Conservation (phyloP, 306 rosid genomes). For the Trifolium subterraneum region DNA sequence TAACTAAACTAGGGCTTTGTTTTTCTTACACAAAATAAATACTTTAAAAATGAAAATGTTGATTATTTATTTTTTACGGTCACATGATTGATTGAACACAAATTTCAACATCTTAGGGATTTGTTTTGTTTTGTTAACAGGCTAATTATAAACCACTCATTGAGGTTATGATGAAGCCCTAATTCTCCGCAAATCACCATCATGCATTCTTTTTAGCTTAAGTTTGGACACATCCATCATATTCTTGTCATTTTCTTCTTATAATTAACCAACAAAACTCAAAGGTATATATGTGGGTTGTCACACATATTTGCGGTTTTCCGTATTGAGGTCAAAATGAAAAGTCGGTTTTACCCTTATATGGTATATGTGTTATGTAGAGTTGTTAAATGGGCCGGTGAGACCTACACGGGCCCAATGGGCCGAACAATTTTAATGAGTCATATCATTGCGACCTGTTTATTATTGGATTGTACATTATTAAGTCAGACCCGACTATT, state of each 20-base stretch:
- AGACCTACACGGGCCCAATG: too few species aligned
- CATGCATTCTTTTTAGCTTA: conserved; percentile 51
- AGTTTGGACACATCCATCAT: conserved; percentile 47
- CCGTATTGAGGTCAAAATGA: conserved; percentile 21
- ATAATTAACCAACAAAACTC: conserved; percentile 43
- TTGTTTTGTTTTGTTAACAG: conserved; percentile 52
- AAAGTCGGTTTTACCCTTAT: conserved; percentile 48
- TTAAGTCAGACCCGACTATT: too few species aligned
- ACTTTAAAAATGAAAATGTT: conserved; percentile 20
- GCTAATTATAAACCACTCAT: conserved; percentile 59
- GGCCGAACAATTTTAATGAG: too few species aligned
- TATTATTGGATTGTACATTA: too few species aligned
- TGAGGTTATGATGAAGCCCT: conserved; percentile 57
- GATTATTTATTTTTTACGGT: conserved; percentile 34
- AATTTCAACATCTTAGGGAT: conserved; percentile 60
- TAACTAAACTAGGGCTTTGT: conserved; percentile 49
- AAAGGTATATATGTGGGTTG: conserved; percentile 48
- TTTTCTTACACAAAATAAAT: conserved; percentile 38
- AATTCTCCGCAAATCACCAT: conserved; percentile 63
- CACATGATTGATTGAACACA: conserved; percentile 57
- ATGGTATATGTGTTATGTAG: neutral
- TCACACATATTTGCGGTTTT: conserved; percentile 41
- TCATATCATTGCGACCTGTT: too few species aligned
- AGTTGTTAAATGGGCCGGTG: too few species aligned
- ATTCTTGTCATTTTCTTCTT: conserved; percentile 50